Evolutionary conservation across 805 yeast species (phyloP).

Genomic region (Ogataea parapolymorpha): DNA sequence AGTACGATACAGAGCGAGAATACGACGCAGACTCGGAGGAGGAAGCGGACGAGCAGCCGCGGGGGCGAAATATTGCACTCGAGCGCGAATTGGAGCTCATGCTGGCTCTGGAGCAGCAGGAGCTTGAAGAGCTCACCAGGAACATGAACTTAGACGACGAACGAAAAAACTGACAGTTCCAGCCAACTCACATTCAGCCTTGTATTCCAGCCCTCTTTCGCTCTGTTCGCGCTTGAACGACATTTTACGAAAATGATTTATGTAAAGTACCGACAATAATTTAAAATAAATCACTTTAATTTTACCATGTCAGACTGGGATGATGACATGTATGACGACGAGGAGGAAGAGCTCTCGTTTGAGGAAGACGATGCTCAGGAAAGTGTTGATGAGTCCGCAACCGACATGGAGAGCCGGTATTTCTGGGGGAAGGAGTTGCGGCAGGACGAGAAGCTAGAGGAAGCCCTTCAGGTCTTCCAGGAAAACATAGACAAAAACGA

Average conservation of each 20-base stretch:
- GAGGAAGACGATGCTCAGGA: constrained; percentile 26
- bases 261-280: constrained; percentile 4
- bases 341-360: constrained; percentile 34
- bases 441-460: constrained; percentile 29
- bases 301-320: constrained; percentile 36
- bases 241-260: too few species aligned
- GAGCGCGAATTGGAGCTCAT: constrained; percentile 28
- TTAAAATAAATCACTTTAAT: neutral
- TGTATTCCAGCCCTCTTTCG: too few species aligned
- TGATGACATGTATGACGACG: constrained; percentile 37
- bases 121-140: constrained; percentile 30
- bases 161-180: too few species aligned
- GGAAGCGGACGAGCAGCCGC: constrained; percentile 7
- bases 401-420: constrained; percentile 27
- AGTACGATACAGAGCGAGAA: constrained; percentile 16
- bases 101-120: constrained; percentile 25
- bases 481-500: constrained; percentile 14
- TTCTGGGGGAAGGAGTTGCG: constrained; percentile 33
- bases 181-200: too few species aligned
- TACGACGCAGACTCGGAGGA: constrained; percentile 30
- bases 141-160: constrained; percentile 17
- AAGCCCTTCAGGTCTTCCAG: constrained; percentile 27
- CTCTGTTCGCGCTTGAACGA: too few species aligned
- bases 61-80: neutral
- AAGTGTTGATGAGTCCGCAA: constrained; percentile 8